Conservation (phyloP, 805 yeast species). For the Ogataea sp. region DNA sequence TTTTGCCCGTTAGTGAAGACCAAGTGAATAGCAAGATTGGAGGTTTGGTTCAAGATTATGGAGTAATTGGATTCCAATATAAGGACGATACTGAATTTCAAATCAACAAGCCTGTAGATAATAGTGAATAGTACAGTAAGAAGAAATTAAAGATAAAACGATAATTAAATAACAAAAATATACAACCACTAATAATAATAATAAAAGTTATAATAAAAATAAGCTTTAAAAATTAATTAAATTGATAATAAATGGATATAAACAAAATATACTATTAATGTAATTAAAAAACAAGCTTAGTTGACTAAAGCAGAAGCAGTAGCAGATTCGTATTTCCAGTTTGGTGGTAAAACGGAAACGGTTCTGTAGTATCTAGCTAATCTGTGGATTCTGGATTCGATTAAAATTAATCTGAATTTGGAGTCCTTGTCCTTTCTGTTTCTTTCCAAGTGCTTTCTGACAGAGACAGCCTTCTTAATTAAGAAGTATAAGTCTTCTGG, state of each 20-base stretch:
- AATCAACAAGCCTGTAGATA: background rate
- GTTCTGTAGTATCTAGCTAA: conserved; percentile 99
- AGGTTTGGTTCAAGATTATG: conserved; percentile 16
- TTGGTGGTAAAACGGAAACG: conserved; percentile 97
- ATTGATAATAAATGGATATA: background rate
- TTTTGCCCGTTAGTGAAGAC: conserved; percentile 5
- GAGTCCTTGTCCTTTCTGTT: conserved; percentile 99
- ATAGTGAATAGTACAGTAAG: background rate
- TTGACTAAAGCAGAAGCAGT: conserved; percentile 99
- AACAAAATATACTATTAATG: no score
- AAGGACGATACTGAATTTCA: conserved; percentile 27
- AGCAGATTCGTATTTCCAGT: conserved; percentile 99
- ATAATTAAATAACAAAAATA: no score
- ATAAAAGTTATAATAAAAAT: background rate
- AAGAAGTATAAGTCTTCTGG: conserved; percentile 99
- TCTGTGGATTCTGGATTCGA: conserved; percentile 99
- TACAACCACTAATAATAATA: background rate
- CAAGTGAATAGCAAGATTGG: conserved; percentile 12
- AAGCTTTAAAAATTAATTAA: background rate
- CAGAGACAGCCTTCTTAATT: conserved; percentile 99
- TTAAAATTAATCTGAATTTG: conserved; percentile 99
- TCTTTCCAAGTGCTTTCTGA: conserved; percentile 99
- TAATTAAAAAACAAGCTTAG: conserved; percentile 34
- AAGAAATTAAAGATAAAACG: background rate
- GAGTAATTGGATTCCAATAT: conserved; percentile 30